Conservation (phyloP, 305 asterid genomes). For the Solanum hybrid region DNA sequence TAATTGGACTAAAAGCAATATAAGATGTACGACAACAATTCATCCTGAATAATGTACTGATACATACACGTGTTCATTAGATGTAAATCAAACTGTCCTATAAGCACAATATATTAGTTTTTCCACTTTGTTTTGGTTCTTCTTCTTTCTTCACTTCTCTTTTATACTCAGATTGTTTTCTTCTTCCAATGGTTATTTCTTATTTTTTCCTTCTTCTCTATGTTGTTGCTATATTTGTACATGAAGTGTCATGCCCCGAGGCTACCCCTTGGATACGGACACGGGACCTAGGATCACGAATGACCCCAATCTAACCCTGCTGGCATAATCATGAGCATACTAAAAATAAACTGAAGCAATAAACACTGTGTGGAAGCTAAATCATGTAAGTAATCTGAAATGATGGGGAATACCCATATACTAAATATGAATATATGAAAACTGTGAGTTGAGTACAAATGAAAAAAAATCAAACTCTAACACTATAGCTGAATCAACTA, state of each 20-base stretch:
- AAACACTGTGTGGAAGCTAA: background rate
- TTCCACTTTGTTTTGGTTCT: background rate
- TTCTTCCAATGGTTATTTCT: background rate
- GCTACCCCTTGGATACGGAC: background rate
- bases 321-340: background rate
- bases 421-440: background rate
- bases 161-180: background rate
- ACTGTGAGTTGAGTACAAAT: background rate
- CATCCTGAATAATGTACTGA: background rate
- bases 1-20: background rate
- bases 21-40: too few species aligned
- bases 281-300: background rate
- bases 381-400: background rate
- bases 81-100: background rate
- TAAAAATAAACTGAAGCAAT: background rate
- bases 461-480: background rate
- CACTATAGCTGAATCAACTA: background rate
- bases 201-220: background rate
- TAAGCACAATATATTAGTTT: background rate
- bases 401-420: background rate
- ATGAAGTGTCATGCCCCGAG: background rate
- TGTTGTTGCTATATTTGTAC: background rate
- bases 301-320: background rate
- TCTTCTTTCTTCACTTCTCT: background rate
- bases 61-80: background rate